Evolutionary conservation across 805 yeast genomes (phyloP).

Genomic region (Wickerhamiella hasegawae): DNA sequence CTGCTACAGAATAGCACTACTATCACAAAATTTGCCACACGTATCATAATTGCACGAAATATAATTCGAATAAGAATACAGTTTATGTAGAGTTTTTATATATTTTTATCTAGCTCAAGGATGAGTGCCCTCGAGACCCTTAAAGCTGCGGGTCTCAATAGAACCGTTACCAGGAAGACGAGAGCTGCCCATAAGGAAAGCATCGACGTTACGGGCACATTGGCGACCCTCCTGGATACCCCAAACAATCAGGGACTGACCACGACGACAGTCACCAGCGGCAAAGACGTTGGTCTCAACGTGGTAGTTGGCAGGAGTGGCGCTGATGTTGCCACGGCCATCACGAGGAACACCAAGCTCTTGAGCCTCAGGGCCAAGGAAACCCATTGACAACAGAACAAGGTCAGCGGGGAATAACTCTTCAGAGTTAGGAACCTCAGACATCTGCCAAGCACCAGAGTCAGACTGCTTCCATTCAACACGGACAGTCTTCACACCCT

Average conservation of each 20-base stretch:
- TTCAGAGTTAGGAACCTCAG: slow-evolving; percentile 88
- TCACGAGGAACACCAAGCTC: slow-evolving; percentile 50
- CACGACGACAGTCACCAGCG: slow-evolving; percentile 98
- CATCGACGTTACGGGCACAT: slow-evolving; percentile 89
- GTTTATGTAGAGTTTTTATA: no score
- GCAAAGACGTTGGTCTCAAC: slow-evolving; percentile 68
- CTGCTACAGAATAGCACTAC: no score
- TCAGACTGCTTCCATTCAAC: slow-evolving; percentile 97
- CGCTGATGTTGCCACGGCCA: slow-evolving; percentile 68
- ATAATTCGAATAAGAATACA: no score
- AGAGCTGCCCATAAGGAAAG: slow-evolving; percentile 58
- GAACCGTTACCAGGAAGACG: slow-evolving; percentile 90
- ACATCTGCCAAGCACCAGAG: slow-evolving; percentile 98
- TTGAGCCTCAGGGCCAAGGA: slow-evolving; percentile 87
- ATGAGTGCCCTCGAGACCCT: slow-evolving; percentile 4
- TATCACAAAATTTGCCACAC: no score
- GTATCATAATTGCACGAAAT: no score
- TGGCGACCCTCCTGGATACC: slow-evolving; percentile 99
- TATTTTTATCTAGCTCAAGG: no score
- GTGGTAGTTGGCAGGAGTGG: slow-evolving; percentile 48
- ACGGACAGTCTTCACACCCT: slow-evolving; percentile 88
- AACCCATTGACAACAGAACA: slow-evolving; percentile 91
- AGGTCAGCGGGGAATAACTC: slow-evolving; percentile 90
- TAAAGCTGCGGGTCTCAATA: slow-evolving; percentile 63
- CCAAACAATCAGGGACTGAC: slow-evolving; percentile 96